phyloP scores from a whole-genome alignment of 176 grass and related monocot genomes.

The Stipa capillata region DNA sequence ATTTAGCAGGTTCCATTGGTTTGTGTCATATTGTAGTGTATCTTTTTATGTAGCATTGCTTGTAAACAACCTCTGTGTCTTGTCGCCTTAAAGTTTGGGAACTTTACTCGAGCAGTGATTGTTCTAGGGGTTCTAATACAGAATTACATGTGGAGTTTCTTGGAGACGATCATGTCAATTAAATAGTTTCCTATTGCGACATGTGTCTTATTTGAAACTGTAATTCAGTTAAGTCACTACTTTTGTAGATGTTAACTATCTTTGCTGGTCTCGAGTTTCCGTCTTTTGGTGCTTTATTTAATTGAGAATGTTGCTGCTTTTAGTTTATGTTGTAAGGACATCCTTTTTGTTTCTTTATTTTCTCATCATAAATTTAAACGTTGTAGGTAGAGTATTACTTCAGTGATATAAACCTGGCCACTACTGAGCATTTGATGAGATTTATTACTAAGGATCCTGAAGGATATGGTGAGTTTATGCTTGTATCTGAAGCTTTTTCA shows the following conservation, averaged over 20 bases:
- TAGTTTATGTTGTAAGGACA: background rate
- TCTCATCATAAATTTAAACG: conserved; percentile 9
- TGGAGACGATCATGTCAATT: background rate
- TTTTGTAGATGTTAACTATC: background rate
- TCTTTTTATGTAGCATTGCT: background rate
- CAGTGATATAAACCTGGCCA: conserved; percentile 87
- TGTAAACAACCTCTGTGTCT: background rate
- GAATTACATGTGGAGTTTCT: background rate
- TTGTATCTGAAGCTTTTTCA: conserved; percentile 10
- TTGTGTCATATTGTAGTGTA: background rate
- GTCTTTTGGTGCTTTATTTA: background rate
- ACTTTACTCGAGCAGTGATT: background rate
- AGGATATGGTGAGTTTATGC: conserved; percentile 80
- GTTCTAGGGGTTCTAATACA: background rate
- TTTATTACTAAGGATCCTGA: conserved; percentile 88
- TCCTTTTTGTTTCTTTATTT: background rate
- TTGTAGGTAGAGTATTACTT: conserved; percentile 96
- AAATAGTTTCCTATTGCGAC: background rate
- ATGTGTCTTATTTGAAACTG: background rate
- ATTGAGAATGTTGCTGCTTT: background rate
- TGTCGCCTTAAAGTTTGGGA: background rate
- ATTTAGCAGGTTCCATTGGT: background rate
- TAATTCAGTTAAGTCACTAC: background rate
- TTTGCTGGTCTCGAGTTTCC: background rate
- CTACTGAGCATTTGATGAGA: conserved; percentile 97